phyloP scores from a whole-genome alignment of 2,329 filamentous ascomycete genomes.

The Penicillium sp. region DNA sequence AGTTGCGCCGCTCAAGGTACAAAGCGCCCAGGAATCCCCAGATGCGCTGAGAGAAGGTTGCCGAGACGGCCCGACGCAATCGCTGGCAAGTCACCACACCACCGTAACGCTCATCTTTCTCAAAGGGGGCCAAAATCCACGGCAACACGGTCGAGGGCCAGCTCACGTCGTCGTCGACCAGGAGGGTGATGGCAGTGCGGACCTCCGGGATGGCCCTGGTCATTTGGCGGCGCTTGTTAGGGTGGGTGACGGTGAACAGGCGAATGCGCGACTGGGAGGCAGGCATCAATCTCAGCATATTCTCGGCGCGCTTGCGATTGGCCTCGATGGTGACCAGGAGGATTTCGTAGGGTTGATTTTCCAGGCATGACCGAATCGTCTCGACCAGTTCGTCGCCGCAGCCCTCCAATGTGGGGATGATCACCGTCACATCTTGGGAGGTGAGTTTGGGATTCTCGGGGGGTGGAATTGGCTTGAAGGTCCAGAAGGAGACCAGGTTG shows the following conservation, averaged over 20 bases:
- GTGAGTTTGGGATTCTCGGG: conserved; percentile 79
- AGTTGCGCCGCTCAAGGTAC: conserved; percentile 92
- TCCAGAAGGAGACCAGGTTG: conserved; percentile 83
- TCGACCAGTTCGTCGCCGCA: conserved; percentile 79
- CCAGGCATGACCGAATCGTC: conserved; percentile 65
- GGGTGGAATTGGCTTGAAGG: conserved; percentile 80
- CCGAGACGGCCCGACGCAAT: conserved; percentile 68
- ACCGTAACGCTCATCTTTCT: conserved; percentile 73
- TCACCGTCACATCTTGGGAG: conserved; percentile 84
- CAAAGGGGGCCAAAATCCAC: conserved; percentile 92
- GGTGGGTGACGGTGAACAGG: conserved; percentile 76
- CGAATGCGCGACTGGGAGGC: conserved; percentile 67
- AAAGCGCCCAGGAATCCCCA: conserved; percentile 91
- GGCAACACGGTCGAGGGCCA: conserved; percentile 84
- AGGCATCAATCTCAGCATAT: conserved; percentile 58
- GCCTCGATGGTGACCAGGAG: conserved; percentile 85
- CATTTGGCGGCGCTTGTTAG: conserved; percentile 94
- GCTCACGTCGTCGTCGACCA: conserved; percentile 94
- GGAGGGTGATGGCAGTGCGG: conserved; percentile 79
- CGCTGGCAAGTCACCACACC: conserved; percentile 92
- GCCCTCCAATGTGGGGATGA: conserved; percentile 90
- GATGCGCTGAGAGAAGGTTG: conserved; percentile 62
- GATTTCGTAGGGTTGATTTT: conserved; percentile 64
- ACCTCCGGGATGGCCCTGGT: conserved; percentile 87
- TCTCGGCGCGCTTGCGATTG: conserved; percentile 69